phyloP scores from a whole-genome alignment of 1,284 basidiomycete genomes.

The Erythrobasidium hasegawianum region DNA sequence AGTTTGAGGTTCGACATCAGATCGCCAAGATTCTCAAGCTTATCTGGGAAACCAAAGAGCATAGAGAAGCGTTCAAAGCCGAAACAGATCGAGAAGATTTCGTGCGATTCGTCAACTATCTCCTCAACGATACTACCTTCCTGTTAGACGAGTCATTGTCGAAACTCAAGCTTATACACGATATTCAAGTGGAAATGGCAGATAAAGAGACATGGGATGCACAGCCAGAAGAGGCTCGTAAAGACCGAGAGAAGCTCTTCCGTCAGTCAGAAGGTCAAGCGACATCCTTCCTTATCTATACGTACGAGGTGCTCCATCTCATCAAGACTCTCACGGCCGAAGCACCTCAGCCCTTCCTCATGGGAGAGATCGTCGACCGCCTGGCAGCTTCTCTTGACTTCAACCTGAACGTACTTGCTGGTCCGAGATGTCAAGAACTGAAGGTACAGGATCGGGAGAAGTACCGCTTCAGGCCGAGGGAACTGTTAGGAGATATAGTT shows the following conservation, averaged over 20 bases:
- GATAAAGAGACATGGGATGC: conserved; percentile 66
- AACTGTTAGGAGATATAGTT: conserved; percentile 78
- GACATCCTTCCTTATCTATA: conserved; percentile 78
- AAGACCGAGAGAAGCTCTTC: conserved; percentile 77
- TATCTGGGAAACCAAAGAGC: conserved; percentile 82
- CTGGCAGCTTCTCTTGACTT: conserved; percentile 96
- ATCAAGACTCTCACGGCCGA: conserved; percentile 89
- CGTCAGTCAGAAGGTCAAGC: conserved; percentile 76
- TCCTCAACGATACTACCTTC: conserved; percentile 99
- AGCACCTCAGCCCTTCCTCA: conserved; percentile 88
- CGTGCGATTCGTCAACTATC: conserved; percentile 90
- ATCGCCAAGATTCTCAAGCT: conserved; percentile 79
- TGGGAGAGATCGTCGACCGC: conserved; percentile 91
- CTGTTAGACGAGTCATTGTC: conserved; percentile 94
- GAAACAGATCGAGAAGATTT: conserved; percentile 81
- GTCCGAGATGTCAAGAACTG: conserved; percentile 74
- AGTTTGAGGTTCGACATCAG: conserved; percentile 55
- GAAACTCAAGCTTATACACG: conserved; percentile 81
- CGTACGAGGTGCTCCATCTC: conserved; percentile 79
- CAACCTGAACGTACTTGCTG: conserved; percentile 84
- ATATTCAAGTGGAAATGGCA: conserved; percentile 78
- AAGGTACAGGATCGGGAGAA: conserved; percentile 83
- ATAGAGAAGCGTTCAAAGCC: conserved; percentile 73
- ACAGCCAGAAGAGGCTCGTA: conserved; percentile 65
- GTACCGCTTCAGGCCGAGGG: conserved; percentile 81